Conservation (phyloP, 2,329 filamentous ascomycete species). For the Pseudogymnoascus sp. region DNA sequence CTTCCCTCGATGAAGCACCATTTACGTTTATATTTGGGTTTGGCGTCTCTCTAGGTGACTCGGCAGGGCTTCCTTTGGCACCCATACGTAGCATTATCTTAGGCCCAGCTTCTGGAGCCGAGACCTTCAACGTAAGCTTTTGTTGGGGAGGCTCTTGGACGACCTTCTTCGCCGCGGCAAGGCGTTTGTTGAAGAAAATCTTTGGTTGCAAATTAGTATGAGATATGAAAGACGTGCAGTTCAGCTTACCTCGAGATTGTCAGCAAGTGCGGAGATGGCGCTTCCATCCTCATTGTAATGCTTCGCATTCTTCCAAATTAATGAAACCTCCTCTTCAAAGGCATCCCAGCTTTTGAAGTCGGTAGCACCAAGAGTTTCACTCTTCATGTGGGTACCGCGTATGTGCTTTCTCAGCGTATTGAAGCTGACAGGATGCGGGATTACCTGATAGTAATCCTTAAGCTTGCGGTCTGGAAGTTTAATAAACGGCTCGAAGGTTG, state of each 20-base stretch:
- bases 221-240: conserved; percentile 10
- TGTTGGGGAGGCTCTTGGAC: conserved; percentile 66
- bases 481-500: conserved; percentile 65
- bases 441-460: conserved; percentile 80
- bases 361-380: conserved; percentile 43
- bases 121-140: conserved; percentile 74
- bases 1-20: background rate
- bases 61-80: conserved; percentile 45
- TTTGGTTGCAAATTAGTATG: conserved; percentile 31
- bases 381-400: conserved; percentile 45
- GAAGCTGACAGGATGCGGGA: conserved; percentile 72
- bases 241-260: conserved; percentile 63
- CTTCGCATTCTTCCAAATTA: conserved; percentile 81
- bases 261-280: conserved; percentile 68
- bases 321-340: conserved; percentile 70
- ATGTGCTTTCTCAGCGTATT: conserved; percentile 70
- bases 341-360: conserved; percentile 76
- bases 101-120: conserved; percentile 39
- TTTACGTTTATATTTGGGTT: conserved; percentile 33
- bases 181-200: conserved; percentile 58
- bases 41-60: conserved; percentile 35
- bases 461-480: conserved; percentile 67
- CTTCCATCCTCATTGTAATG: conserved; percentile 90
- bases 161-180: conserved; percentile 63
- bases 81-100: conserved; percentile 67